Evolutionary conservation across 257 asterid genomes (phyloP), one percentile per base, ranked within the genome.

Genomic region (Cordia subcordata): DNA sequence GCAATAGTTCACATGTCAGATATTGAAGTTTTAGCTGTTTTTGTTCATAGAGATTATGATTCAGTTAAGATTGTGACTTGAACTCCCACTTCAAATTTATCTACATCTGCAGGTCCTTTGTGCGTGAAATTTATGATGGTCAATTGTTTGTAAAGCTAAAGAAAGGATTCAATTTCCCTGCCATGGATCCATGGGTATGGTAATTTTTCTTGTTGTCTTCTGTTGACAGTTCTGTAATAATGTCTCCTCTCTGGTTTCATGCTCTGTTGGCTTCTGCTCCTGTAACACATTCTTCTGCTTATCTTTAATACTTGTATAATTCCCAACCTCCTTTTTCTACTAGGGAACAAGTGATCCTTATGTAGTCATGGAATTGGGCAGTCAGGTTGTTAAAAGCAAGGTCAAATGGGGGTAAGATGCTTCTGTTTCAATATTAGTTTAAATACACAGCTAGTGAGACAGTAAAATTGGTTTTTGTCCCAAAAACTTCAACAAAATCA

Each of bases 261-360:
- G 12, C 27, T 58, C 16, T 18, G 16, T 39, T 4, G 38, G 8
- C 53, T 45, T 49, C 1, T 42, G 8, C 53, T 45, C 16, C 1
- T 42, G 14, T 42, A 18, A 8, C 2, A 17, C 27, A 17, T 57
- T 32, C 45, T 53, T 22, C 38, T 10, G 11, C 16, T 39, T 21
- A 40, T 16, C 16, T 22, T 58, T 52, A 51, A 21, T 11, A 18
- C 14, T 46, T 8, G 16, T 44, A 55, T 64, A 22, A 56, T 37
- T 60, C 44, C 13, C 18, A 38, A 23, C 21, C 45, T 44, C 70
- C 19, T 69, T 61, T 61, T 75, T 12, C 54, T 77, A 57, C 39
- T 82, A 93, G 99, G 99, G 99, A 72, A 89, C 97, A 53, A 93
- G 99, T 68, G 97, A 93, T 83, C 99, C 99, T 35, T 93, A 93